A percentile compares a stretch with the other conserved stretches of the same genome.
These are phyloP conservation scores for Ophiocordyceps camponoti-floridani DNA, from an alignment of 2,329 filamentous ascomycete genomes.

Conservation along the genomic window DNA sequence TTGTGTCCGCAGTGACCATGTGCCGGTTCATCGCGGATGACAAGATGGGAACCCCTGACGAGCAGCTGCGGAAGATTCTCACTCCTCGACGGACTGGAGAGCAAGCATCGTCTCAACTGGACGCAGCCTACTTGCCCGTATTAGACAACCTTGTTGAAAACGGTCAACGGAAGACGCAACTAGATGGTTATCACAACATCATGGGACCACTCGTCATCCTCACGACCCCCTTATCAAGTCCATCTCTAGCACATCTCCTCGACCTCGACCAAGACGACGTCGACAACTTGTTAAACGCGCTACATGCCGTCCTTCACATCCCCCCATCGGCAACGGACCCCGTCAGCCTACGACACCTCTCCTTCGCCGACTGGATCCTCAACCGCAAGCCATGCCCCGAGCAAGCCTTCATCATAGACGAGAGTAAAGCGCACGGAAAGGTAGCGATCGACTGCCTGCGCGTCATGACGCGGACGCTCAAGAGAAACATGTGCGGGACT, in stretches of 20 bases:
- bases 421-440: neutral
- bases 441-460: neutral
- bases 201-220: neutral
- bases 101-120: neutral
- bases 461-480: neutral
- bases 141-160: neutral
- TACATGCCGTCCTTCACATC: neutral
- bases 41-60: neutral
- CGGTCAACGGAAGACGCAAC: neutral
- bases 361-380: neutral
- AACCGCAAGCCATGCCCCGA: neutral
- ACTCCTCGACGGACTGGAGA: neutral
- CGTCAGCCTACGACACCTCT: neutral
- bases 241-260: neutral
- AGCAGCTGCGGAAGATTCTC: neutral
- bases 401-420: neutral
- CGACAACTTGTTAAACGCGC: neutral
- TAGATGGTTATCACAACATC: neutral
- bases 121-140: neutral
- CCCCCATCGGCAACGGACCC: neutral
- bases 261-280: neutral
- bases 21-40: conserved; percentile 10
- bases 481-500: neutral
- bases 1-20: conserved; percentile 16
- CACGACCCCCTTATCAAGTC: neutral